Percentiles rank a stretch among this genome's conserved stretches.
Conservation (phyloP, 2,329 filamentous ascomycete species). For the Trichoderma gracile region DNA sequence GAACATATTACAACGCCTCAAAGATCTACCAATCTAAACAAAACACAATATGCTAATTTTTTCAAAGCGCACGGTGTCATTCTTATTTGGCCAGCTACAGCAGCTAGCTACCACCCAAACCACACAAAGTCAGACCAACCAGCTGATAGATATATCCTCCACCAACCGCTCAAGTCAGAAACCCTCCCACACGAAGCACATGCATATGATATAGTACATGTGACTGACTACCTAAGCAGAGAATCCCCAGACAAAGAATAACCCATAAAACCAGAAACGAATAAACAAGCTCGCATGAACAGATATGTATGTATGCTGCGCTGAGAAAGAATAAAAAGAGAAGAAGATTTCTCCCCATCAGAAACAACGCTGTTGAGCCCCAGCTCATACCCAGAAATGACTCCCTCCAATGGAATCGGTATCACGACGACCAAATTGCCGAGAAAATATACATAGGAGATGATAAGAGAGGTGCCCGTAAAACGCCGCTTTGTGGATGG, state of each 20-base stretch:
- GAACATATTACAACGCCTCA: too few species aligned
- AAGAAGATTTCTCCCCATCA: neutral
- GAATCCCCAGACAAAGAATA: too few species aligned
- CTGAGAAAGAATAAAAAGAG: neutral
- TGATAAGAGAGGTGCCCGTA: neutral
- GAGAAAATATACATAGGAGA: conserved; percentile 1
- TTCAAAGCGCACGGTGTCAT: neutral
- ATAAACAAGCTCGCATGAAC: neutral
- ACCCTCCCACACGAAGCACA: too few species aligned
- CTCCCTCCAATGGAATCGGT: neutral
- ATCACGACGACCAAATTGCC: neutral
- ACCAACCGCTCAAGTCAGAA: too few species aligned
- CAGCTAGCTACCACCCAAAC: neutral
- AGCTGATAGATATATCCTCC: too few species aligned
- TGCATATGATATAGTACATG: neutral
- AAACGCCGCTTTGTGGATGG: conserved; percentile 11
- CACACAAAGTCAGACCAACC: neutral
- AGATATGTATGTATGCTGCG: neutral
- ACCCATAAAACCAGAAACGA: too few species aligned
- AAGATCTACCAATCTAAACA: too few species aligned
- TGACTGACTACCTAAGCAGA: too few species aligned
- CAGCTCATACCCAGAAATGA: conserved; percentile 19
- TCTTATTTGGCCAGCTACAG: neutral
- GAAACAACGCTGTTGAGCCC: conserved; percentile 13
- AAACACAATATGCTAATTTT: too few species aligned